Percentiles rank a stretch among this genome's conserved stretches.
Conservation (phyloP, 2,329 filamentous ascomycete genomes). For the Spiromastix sp. region DNA sequence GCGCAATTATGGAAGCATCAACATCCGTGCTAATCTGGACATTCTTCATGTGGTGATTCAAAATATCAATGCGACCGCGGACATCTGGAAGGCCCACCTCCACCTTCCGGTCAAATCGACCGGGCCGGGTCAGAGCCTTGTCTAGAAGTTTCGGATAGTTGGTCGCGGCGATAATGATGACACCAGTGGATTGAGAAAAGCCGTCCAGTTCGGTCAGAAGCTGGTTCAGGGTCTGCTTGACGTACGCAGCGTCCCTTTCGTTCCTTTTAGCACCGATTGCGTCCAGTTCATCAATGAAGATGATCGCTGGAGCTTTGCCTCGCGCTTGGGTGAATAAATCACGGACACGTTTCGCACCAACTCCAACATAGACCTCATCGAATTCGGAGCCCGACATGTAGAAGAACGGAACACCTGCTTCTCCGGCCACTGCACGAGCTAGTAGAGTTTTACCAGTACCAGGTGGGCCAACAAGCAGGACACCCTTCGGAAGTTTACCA, state of each 20-base stretch:
- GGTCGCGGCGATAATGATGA: slow-evolving; percentile 92
- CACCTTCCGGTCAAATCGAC: slow-evolving; percentile 91
- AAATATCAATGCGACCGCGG: slow-evolving; percentile 80
- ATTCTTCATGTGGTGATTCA: slow-evolving; percentile 89
- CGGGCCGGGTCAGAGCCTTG: slow-evolving; percentile 86
- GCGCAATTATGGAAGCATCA: slow-evolving; percentile 72
- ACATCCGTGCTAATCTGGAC: slow-evolving; percentile 73
- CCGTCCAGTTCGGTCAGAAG: slow-evolving; percentile 93
- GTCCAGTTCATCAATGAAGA: slow-evolving; percentile 91
- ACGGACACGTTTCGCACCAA: slow-evolving; percentile 90
- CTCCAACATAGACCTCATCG: slow-evolving; percentile 95
- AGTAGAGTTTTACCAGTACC: slow-evolving; percentile 96
- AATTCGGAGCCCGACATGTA: slow-evolving; percentile 99
- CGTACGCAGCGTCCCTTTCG: slow-evolving; percentile 83
- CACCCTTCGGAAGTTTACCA: slow-evolving; percentile 93
- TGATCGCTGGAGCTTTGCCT: slow-evolving; percentile 77
- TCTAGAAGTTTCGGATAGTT: slow-evolving; percentile 93
- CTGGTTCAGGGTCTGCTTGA: slow-evolving; percentile 96
- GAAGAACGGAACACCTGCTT: slow-evolving; percentile 97
- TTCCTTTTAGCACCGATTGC: slow-evolving; percentile 93
- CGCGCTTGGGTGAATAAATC: slow-evolving; percentile 82
- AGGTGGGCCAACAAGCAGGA: slow-evolving; percentile 86
- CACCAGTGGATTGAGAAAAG: slow-evolving; percentile 86
- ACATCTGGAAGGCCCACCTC: slow-evolving; percentile 84
- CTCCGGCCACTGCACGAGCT: slow-evolving; percentile 87